Evolutionary conservation across 306 rosid species (phyloP), one percentile per base, ranked within the genome.

Genomic region (Mucuna pruriens): DNA sequence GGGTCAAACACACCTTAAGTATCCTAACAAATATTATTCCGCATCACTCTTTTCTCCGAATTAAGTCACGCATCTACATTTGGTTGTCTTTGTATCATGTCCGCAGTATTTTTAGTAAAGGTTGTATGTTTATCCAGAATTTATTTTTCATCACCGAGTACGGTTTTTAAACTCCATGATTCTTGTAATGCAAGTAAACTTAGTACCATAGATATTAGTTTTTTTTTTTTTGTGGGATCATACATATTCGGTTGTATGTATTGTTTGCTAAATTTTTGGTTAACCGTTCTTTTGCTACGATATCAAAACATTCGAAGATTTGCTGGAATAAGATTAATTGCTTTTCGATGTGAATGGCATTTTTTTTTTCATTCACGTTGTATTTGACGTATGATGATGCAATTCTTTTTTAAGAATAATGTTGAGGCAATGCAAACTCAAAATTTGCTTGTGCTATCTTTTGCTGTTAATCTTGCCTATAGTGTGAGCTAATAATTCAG

Each of bases 301-400:
- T 42, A 11, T 62, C 31, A 25, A 40, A 75, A 42, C 25, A 22
- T 38, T 13, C n/a, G 8, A 44, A 3, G 31, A 58, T 44, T n/a
- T 57, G 20, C 40, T 7, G 29, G 40, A 42, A 20, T 57, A 16
- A 46, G 70, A 33, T 71, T 46, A 9, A 16, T 20, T 58, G 9
- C 44, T 26, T 78, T 52, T 40, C 40, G 23, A 33, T 19, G 16
- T 69, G 61, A 42, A 29, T 42, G 42, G 13, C 39, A 17, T 44
- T 42, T 70, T 20, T 57, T 57, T 46, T 33, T 33, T 63, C 62
- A 45, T 68, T 2, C 19, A 34, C 77, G n/a, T 36, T 48, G 13
- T 45, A 22, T 80, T n/a, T 71, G 39, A 79, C 62, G 48, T 26
- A 72, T 12, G 48, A 71, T 44, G 2, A 34, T 29, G 83, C 67